A percentile compares a stretch with the other conserved stretches of the same genome.
Conservation (phyloP, 2,329 filamentous ascomycete genomes). For the Aureobasidium sp. region DNA sequence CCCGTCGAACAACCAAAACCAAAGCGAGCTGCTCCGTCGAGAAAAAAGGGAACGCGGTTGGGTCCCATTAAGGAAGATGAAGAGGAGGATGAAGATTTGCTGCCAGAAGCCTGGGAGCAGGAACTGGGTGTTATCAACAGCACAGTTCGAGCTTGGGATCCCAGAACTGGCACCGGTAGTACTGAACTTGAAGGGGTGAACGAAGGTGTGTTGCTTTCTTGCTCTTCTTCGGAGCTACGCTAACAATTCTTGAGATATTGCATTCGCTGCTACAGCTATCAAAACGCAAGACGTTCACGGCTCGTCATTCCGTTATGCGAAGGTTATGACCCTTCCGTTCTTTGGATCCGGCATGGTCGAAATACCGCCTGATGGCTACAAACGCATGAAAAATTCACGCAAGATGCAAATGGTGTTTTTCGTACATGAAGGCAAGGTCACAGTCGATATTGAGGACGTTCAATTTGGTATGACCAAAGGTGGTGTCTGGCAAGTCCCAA, state of each 20-base stretch:
- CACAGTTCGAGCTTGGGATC: slow-evolving; percentile 53
- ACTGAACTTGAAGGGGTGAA: slow-evolving; percentile 33
- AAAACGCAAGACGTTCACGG: slow-evolving; percentile 52
- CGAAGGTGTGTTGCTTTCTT: slow-evolving; percentile 29
- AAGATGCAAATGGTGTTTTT: slow-evolving; percentile 98
- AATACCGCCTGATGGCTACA: slow-evolving; percentile 72
- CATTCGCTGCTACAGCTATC: slow-evolving; percentile 52
- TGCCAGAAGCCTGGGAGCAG: slow-evolving; percentile 62
- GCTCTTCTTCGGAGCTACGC: neutral
- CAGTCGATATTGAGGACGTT: slow-evolving; percentile 68
- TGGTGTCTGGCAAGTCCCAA: slow-evolving; percentile 88
- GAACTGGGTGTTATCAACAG: slow-evolving; percentile 58
- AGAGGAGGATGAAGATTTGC: slow-evolving; percentile 48
- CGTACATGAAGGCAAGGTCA: slow-evolving; percentile 73
- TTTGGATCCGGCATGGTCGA: slow-evolving; percentile 89
- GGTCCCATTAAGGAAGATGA: slow-evolving; percentile 29
- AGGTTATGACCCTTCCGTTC: slow-evolving; percentile 76
- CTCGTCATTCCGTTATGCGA: slow-evolving; percentile 79
- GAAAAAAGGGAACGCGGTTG: slow-evolving; percentile 27
- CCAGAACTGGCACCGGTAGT: slow-evolving; percentile 24
- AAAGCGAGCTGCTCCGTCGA: slow-evolving; percentile 22
- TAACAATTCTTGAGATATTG: slow-evolving; percentile 43
- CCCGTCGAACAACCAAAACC: slow-evolving; percentile 41
- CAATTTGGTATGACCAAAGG: slow-evolving; percentile 78
- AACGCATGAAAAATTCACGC: slow-evolving; percentile 83